Evolutionary conservation across 306 rosid genomes (phyloP).

Genomic region (Cucurbita ficifolia): DNA sequence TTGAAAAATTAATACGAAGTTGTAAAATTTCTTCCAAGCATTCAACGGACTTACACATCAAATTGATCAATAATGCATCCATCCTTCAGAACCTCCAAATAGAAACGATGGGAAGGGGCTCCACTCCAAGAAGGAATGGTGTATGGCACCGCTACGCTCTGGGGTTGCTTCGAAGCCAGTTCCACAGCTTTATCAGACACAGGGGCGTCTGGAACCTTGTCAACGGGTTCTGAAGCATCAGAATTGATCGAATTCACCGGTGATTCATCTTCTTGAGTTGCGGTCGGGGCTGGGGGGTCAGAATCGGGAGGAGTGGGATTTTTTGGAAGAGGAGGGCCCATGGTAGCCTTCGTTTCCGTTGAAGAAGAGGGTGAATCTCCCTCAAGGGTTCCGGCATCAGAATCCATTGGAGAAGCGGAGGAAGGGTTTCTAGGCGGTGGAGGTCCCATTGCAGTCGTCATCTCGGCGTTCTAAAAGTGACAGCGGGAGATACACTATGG

Average conservation of each 20-base stretch:
- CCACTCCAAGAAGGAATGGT: conserved; percentile 75
- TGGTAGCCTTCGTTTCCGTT: conserved; percentile 1
- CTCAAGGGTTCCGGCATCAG: conserved; percentile 1
- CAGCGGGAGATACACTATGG: neutral
- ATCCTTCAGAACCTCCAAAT: conserved; percentile 75
- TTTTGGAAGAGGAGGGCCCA: conserved; percentile 33
- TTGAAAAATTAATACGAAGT: neutral
- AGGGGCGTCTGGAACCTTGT: neutral
- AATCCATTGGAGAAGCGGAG: conserved; percentile 4
- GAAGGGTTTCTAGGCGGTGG: conserved; percentile 41
- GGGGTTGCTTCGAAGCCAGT: conserved; percentile 17
- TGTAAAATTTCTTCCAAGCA: neutral
- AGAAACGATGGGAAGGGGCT: conserved; percentile 57
- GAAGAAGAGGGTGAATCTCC: neutral
- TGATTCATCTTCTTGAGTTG: conserved; percentile 5
- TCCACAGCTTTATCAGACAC: conserved; percentile 3
- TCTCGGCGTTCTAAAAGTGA: conserved; percentile 9
- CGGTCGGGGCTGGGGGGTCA: neutral
- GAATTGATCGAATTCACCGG: conserved; percentile 5
- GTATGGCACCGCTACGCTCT: conserved; percentile 36
- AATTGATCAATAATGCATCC: conserved; percentile 57
- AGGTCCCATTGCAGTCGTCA: conserved; percentile 53
- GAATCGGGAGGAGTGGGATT: conserved; percentile 6
- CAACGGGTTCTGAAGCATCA: conserved; percentile 7
- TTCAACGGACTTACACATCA: conserved; percentile 23